Evolutionary conservation across 306 rosid species (phyloP).

Genomic region (Trifolium dubium): DNA sequence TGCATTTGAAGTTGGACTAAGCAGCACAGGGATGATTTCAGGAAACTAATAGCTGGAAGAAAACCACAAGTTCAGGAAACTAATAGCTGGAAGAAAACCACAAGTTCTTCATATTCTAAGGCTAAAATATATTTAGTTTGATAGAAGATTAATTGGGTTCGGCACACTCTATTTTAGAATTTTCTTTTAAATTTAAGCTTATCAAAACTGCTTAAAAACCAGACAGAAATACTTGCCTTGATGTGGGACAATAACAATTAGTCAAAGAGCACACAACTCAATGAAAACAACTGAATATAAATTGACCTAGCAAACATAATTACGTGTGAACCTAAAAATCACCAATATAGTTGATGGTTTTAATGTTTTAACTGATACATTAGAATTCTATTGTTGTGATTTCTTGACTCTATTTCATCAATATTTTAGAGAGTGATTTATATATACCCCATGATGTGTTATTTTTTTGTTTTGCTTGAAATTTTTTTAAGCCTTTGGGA

Average conservation of each 20-base stretch:
- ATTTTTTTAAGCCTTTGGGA: not conserved
- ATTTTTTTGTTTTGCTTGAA: not conserved
- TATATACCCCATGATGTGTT: not conserved
- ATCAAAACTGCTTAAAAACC: not conserved
- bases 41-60: conserved; percentile 49
- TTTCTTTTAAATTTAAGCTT: not conserved
- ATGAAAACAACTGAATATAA: conserved; percentile 5
- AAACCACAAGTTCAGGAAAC: conserved; percentile 48
- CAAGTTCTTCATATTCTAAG: conserved; percentile 51
- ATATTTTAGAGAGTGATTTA: not conserved
- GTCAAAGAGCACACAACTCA: not conserved
- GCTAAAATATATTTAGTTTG: conserved; percentile 22
- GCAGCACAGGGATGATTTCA: conserved; percentile 45
- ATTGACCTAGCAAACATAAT: not conserved
- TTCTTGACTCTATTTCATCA: conserved; percentile 2
- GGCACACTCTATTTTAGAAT: conserved; percentile 6
- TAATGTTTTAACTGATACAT: not conserved
- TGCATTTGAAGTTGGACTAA: conserved; percentile 51
- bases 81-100: conserved; percentile 50
- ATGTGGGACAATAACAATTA: not conserved
- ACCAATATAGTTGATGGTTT: not conserved
- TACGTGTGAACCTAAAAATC: not conserved
- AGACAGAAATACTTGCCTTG: not conserved
- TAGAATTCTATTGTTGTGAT: conserved; percentile 11
- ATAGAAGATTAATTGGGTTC: conserved; percentile 9